Evolutionary conservation across 768 basidiomycete species (phyloP), one percentile per base, ranked within the genome.

Genomic region (Symmetrospora coprosmae): DNA sequence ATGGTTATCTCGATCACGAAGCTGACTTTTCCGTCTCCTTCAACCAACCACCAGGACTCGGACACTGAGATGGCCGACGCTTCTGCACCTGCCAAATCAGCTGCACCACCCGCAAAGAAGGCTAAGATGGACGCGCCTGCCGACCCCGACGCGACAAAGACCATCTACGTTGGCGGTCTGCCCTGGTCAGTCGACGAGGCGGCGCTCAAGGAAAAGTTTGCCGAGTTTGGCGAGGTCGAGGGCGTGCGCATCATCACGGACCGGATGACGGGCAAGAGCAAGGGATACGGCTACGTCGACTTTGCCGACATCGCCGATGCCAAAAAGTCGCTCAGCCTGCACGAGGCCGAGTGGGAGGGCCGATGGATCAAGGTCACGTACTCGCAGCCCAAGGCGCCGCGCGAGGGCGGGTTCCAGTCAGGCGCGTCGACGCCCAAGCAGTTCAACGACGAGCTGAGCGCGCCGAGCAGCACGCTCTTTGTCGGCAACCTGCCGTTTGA

Each of bases 141-240:
- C 30, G 72, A 73, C 16, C 70, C 72, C 21, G 70, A 71, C 43
- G 69, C 74, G 0, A 76, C 76, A 16, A 82, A 77, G 68, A 82
- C 84, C 37, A 79, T 96, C 67, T 97, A 91, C 70, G 88, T 99
- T 66, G 92, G 92, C 55, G 80, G 80, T 61, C 79, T 99, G 43
- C 91, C 88, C 13, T 99, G 91, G 91, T 87, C 86, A 72, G 85
- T 97, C 64, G 92, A 96, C 76, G 85, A 87, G 71, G 92, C 96
- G 73, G 86, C 88, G 78, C 82, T 97, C 64, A 81, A 84, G 48
- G 79, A 83, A 72, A 92, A 96, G 73, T 96, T 99, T 66, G 81
- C 83, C 31, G 76, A 78, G 53, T 90, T 83, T 67, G 94, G 94
- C 50, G 86, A 91, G 74, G 81, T 99, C 68, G 79, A 82, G 63